Base-by-base conservation (phyloP, 1,139 yeast genomes). In the Oligophagozyma castellii region DNA sequence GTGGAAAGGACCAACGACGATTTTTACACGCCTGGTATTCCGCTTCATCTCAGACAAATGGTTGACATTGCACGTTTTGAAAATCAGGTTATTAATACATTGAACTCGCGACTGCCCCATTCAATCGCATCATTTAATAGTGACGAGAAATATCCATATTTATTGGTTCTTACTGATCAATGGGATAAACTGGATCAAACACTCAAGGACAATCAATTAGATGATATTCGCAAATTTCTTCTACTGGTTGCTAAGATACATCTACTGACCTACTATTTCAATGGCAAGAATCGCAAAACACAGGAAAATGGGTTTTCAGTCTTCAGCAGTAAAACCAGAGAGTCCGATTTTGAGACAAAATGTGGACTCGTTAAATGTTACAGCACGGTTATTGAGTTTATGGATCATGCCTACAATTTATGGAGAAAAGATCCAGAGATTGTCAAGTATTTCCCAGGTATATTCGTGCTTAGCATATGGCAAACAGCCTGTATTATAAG, bases 401-500 rank as follows among this genome's bases (percentile, higher is more conserved):
- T 86, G 30, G 65, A 66, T 24, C 93, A 80, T 51, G 71, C 80
- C 8, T 67, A 70, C 30, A 49, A 61, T 14, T 72, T 84, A 38
- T 73, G 77, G 38, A 58, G 62, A 11, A 61, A 67, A 18, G 73
- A 77, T 44, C 66, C 68, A 26, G 62, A 62, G 24, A 77, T 83
- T 43, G 69, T 84, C 43, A 70, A 67, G 41, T 83, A 78, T 48
- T 63, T 86, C 30, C 96, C 96, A 0, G 84, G 81, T 30, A 84
- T 79, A 4, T 77, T 77, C 51, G 72, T 80, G 3, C 62, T 81
- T 38, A 74, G 74, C 32, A 67, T 84, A 26, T 84, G 96, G 95
- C 95, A 86, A 54, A 79, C 95, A 1, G 73, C 94, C 1, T 78
- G 86, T 45, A 73, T 86, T 25, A 71, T 89, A 20, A 79, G 80